Base-by-base conservation (phyloP, 2,329 filamentous ascomycete species). In the Xylaria sp. region DNA sequence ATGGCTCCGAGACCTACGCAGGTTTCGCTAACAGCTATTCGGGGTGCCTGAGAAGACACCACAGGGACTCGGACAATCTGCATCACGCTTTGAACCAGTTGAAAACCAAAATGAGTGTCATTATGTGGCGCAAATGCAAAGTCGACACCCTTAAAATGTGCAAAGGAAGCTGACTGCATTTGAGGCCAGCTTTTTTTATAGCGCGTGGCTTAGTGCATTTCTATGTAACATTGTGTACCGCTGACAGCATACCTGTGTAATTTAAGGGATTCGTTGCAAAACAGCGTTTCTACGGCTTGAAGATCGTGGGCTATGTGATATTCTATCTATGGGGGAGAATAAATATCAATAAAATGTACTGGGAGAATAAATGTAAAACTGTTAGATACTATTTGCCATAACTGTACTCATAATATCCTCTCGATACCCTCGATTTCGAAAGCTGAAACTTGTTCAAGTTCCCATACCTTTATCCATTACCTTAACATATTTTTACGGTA, bases 131-230 rank as follows among this genome's bases (percentile, higher is more conserved):
- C 39, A 30, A 45, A 39, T 56, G 69, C 24, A 64, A 69, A 3
- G 70, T 69, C 24, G 34, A 17, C 4, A 48, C 19, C 21, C 34
- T 17, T 14, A 58, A 39, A 9, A 48, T 58, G 48, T 14, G 9
- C 14, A 27, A 81, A 78, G 65, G 80, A 82, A 61, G 51, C 50
- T 57, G 61, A 61, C 57, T 58, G 51, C 51, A 27, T 51, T 34
- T 19, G 1, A 24, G 34, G 19, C 45, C 34, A 19, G 24, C 24
- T 58, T 30, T 7, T 17, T 53, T 57, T 48, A 57, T 4, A 47
- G 24, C 3, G 14, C 19, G n/a, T 45, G 11, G 45, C 47, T 51
- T 9, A 12, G 42, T 7, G 17, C n/a, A 9, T 48, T 50, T 30
- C 5, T 19, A 68, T 42, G 62, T 65, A 55, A 45, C 47, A 58